Conservation (phyloP, 208 protist genomes). For the Acanthamoeba sp. region DNA sequence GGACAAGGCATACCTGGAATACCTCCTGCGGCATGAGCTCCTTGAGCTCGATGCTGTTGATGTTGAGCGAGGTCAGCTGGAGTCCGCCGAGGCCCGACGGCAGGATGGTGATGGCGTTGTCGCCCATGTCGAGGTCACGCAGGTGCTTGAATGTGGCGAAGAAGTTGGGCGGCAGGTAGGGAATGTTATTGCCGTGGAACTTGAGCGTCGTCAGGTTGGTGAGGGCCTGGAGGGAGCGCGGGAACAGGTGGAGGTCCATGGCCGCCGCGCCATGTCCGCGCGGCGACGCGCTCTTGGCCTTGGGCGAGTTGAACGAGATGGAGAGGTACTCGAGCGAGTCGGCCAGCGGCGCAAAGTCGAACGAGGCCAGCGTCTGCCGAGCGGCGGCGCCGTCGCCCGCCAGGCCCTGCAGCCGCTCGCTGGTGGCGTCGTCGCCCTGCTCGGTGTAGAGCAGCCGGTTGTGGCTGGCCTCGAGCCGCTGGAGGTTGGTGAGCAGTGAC, state of each 20-base stretch:
- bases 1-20: slow-evolving; percentile 19
- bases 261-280: neutral
- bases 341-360: slow-evolving; percentile 14
- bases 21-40: slow-evolving; percentile 10
- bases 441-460: slow-evolving; percentile 44
- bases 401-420: neutral
- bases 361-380: neutral
- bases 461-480: slow-evolving; percentile 4
- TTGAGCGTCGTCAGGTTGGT: slow-evolving; percentile 30
- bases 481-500: neutral
- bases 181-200: slow-evolving; percentile 67
- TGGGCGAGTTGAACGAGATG: slow-evolving; percentile 20
- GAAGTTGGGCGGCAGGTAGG: slow-evolving; percentile 25
- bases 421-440: neutral
- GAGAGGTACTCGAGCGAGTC: slow-evolving; percentile 31
- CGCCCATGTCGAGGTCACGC: slow-evolving; percentile 42
- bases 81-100: slow-evolving; percentile 31
- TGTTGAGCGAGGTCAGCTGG: slow-evolving; percentile 23
- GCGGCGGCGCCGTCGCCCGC: neutral
- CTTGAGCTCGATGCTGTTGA: slow-evolving; percentile 22
- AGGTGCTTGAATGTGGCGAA: neutral
- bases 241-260: slow-evolving; percentile 7
- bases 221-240: slow-evolving; percentile 18
- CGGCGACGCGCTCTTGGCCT: neutral
- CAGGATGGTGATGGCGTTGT: slow-evolving; percentile 46